These are phyloP conservation scores for Ensete ventricosum DNA, from an alignment of 176 grass and related monocot genomes.

Conservation along the genomic window DNA sequence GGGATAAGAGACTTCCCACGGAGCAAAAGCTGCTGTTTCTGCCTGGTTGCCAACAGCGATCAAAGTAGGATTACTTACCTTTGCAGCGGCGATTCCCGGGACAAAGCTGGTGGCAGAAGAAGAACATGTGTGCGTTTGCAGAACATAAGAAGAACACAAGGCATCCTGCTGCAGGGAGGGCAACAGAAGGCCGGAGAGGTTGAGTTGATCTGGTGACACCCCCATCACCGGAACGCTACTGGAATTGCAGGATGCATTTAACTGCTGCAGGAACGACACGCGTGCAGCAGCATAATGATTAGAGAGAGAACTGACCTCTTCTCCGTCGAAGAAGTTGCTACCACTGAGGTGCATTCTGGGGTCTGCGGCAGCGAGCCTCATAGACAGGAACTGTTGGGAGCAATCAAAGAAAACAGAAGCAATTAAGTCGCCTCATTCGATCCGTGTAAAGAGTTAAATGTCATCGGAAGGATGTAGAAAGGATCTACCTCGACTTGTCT, in stretches of 20 bases:
- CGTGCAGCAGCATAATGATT: background rate
- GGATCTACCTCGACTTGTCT: conserved; percentile 68
- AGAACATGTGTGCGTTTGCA: background rate
- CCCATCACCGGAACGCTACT: conserved; percentile 21
- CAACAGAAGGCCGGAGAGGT: conserved; percentile 55
- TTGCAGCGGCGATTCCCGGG: conserved; percentile 53
- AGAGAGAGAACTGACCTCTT: conserved; percentile 27
- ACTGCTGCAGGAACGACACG: conserved; percentile 3
- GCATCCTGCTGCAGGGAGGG: background rate
- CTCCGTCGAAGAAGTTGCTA: conserved; percentile 17
- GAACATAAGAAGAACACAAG: no score
- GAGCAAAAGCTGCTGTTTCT: no score
- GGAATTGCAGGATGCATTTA: conserved; percentile 33
- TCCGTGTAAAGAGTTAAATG: no score
- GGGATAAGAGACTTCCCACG: no score
- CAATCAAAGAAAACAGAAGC: conserved; percentile 2
- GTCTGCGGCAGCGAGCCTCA: conserved; percentile 72
- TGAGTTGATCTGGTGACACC: conserved; percentile 29
- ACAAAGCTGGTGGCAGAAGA: background rate
- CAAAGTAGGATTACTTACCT: conserved; percentile 22
- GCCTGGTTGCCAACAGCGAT: background rate
- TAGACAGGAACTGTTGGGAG: conserved; percentile 70
- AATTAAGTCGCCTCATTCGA: no score
- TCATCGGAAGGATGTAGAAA: no score
- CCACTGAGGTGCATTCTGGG: conserved; percentile 48